Conservation (phyloP, 164 flowering plant genomes). For the Sedum album region DNA sequence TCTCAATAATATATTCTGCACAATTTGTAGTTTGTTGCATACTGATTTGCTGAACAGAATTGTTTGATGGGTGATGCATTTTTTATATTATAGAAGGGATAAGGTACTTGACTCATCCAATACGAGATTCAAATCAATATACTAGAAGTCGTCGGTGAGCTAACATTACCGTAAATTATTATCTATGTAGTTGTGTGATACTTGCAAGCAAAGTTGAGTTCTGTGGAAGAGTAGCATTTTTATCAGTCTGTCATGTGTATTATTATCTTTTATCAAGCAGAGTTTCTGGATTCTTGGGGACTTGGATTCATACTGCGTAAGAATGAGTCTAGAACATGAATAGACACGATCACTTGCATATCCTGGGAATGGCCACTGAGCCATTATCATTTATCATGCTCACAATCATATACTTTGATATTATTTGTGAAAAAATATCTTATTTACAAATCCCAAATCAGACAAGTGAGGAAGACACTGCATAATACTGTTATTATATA, state of each 20-base stretch:
- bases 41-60: no score
- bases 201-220: neutral
- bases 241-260: no score
- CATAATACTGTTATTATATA: neutral
- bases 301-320: neutral
- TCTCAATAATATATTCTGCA: no score
- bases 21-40: no score
- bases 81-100: no score
- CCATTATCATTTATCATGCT: neutral
- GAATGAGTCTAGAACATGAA: neutral
- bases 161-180: no score
- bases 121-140: no score
- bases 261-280: neutral
- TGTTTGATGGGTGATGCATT: no score
- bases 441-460: neutral
- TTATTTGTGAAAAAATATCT: neutral
- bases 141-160: no score
- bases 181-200: neutral
- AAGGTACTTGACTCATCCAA: no score
- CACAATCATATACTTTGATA: neutral
- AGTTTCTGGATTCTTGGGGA: neutral
- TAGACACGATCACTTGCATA: neutral
- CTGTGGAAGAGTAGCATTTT: no score
- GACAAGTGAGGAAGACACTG: neutral
- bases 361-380: neutral